Base-by-base conservation (phyloP, 2,329 filamentous ascomycete genomes). In the Aspergillus proliferans region DNA sequence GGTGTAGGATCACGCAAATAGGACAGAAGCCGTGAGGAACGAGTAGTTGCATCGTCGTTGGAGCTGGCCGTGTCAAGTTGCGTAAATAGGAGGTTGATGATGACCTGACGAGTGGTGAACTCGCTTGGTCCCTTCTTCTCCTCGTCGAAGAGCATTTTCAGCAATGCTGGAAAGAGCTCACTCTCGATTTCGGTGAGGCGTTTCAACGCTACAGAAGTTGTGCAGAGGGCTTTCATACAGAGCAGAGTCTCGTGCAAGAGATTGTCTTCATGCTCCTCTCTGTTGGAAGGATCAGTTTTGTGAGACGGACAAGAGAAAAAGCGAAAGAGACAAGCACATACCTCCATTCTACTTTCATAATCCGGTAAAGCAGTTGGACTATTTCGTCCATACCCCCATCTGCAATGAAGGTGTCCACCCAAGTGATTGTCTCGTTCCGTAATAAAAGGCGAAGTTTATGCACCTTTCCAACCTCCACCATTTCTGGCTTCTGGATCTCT, bases 111-210 rank as follows among this genome's bases (percentile, higher is more conserved):
- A 10, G 93, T 97, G 4, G 87, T 93, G 67, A 95, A 98, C 69
- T 98, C 93, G 73, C 88, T 94, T 0, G 93, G 93, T 0, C 93
- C 93, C 68, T 97, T 97, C 75, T 91, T 94, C 66, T 97, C 92
- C n/a, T 94, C 88, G 61, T 96, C 91, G 61, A 97, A 97, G 38
- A 97, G 77, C 85, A 97, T 90, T 50, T 82, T 81, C 43, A 97
- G 72, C 43, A 98, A 75, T 22, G 88, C 87, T 2, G 92, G 89
- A 62, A 97, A 96, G 7, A 98, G 77, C 0, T 85, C 85, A 5
- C 77, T 75, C 57, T 94, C 88, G 49, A 95, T 88, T 8, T 83
- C 82, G 56, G 87, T 81, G 6, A 98, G 80, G 63, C 92, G 87
- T 56, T 87, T 82, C 60, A 96, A 77, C 1, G 90, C 93, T 33